Evolutionary conservation across 176 grass and related monocot genomes (phyloP).

Genomic region (Triticum turgidum): DNA sequence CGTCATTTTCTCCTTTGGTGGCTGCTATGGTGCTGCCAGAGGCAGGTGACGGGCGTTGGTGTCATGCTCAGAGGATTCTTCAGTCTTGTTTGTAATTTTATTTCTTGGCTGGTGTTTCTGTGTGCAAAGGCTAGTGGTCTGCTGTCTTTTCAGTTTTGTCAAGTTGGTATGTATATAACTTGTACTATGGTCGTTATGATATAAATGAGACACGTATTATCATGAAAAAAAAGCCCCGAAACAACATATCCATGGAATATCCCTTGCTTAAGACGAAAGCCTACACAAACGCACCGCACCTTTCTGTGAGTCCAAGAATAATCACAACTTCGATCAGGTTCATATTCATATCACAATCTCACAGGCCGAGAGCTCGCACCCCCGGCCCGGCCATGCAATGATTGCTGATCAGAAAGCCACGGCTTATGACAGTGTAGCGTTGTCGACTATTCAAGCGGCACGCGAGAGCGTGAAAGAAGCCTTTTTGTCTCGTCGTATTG

Average conservation of each 20-base stretch:
- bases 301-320: not conserved
- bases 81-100: too few relatives aligned
- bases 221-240: too few relatives aligned
- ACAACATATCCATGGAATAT: not conserved
- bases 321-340: not conserved
- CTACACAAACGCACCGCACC: not conserved
- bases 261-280: not conserved
- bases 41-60: too few relatives aligned
- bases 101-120: too few relatives aligned
- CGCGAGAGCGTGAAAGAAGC: not conserved
- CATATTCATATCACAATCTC: not conserved
- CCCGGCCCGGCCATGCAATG: constrained; percentile 21
- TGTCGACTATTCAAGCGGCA: not conserved
- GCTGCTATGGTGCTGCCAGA: too few relatives aligned
- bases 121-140: too few relatives aligned
- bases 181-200: too few relatives aligned
- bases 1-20: too few relatives aligned
- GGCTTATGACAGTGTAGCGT: not conserved
- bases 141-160: too few relatives aligned
- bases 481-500: not conserved
- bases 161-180: too few relatives aligned
- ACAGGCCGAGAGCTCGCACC: not conserved
- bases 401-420: constrained; percentile 15
- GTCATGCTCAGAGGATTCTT: too few relatives aligned
- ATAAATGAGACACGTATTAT: too few relatives aligned